Evolutionary conservation across 2,329 filamentous ascomycete genomes (phyloP), one percentile per base, ranked within the genome.

Genomic region (Simplicillium aogashimaense): DNA sequence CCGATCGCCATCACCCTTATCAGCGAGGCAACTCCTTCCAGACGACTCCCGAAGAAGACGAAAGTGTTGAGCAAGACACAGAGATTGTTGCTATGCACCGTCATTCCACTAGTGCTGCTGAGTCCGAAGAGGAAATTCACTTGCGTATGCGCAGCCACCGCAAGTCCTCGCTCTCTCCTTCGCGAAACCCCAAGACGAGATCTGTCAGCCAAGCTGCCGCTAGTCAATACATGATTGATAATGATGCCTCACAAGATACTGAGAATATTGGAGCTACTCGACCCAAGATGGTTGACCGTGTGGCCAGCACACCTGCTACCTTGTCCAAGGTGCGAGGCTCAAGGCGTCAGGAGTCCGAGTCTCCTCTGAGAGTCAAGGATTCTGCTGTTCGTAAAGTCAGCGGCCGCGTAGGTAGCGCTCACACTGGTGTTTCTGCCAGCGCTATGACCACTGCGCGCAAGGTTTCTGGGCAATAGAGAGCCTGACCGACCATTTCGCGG

Each of bases 91-190:
- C 72, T 33, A 72, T 75, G 35, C 71, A 83, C 50, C 78, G 77
- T 29, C 70, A 74, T 32, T 80, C 77, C 12, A 71, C 73, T 14
- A n/a, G 13, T 12, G 74, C 72, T 34, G 67, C 67, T 36, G 85
- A 92, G 56, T 84, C 82, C 15, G 88, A 95, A 45, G 86, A 94
- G 54, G 87, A 95, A 57, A 76, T 78, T 52, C 83, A 88, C 53
- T 64, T 94, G 35, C 82, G 87, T 37, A 78, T 86, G 70, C 75
- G 75, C 47, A 76, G 77, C 43, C 77, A 70, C 53, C 81, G 73
- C 51, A 85, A 81, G 64, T 66, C 65, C 31, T 83, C 74, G 15
- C 76, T 74, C 48, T 83, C 74, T 40, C 84, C 72, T 29, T 74
- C 66, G 43, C 72, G 68, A 51, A 72, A 58, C 37, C 76, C 79